phyloP scores from a whole-genome alignment of 257 asterid species.

The Fraxinus quadrangulata region DNA sequence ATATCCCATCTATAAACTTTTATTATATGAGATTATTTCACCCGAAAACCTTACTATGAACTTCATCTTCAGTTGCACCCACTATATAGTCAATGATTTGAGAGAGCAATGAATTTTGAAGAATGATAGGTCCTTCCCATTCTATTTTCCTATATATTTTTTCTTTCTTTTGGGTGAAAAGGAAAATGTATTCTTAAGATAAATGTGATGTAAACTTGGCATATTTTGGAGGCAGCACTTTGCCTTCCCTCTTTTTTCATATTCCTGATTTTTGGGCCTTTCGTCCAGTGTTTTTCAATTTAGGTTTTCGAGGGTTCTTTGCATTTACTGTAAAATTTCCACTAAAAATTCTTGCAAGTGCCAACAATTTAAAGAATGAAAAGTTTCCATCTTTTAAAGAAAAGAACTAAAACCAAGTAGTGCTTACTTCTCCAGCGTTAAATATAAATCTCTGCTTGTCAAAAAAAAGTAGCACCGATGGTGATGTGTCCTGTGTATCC shows the following conservation, averaged over 20 bases:
- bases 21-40: not conserved
- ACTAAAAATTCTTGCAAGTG: not conserved
- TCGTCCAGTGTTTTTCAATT: not conserved
- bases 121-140: not conserved
- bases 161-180: not conserved
- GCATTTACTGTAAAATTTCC: not conserved
- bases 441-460: conserved; percentile 95
- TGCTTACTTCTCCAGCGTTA: conserved; percentile 96
- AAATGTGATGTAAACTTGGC: not conserved
- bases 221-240: not conserved
- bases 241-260: not conserved
- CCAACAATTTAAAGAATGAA: conserved; percentile 9
- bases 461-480: conserved; percentile 89
- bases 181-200: not conserved
- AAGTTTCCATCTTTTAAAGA: conserved; percentile 1
- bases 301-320: not conserved
- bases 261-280: not conserved
- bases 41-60: not conserved
- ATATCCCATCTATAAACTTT: not conserved
- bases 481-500: conserved; percentile 98
- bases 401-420: conserved; percentile 12
- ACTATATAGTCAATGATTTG: not conserved
- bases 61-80: not conserved
- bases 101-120: too few species aligned
- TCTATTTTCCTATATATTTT: not conserved